Conservation (phyloP, 148 eudicot genomes). For the Cornus kousa region DNA sequence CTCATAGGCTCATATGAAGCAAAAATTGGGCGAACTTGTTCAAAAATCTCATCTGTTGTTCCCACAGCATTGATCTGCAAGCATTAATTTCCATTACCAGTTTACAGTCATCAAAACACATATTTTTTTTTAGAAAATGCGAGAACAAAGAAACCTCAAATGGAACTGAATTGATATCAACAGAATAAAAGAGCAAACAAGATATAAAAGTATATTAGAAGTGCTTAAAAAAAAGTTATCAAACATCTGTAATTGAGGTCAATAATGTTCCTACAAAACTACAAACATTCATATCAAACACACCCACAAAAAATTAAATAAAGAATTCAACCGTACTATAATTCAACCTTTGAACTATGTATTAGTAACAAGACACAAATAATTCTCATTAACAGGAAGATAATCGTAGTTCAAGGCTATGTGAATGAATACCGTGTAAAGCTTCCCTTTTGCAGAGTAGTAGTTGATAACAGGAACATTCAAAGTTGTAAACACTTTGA, state of each 20-base stretch:
- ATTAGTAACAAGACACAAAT: neutral
- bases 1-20: conserved; percentile 43
- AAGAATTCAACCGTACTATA: neutral
- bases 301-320: neutral
- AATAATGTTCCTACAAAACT: too few relatives aligned
- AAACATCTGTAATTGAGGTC: neutral
- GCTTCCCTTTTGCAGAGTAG: conserved; percentile 76
- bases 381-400: neutral
- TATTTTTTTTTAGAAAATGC: neutral
- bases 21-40: conserved; percentile 64
- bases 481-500: conserved; percentile 63
- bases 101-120: neutral
- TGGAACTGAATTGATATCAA: neutral
- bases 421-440: conserved; percentile 62
- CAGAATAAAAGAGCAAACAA: neutral
- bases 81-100: conserved; percentile 5
- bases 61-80: conserved; percentile 82
- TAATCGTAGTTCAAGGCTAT: neutral
- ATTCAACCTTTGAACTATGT: neutral
- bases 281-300: neutral
- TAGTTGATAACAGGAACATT: conserved; percentile 80
- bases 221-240: neutral
- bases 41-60: conserved; percentile 76
- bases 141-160: neutral
- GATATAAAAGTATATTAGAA: neutral